Conservation (phyloP, 2,329 filamentous ascomycete species). For the Phaeosphaeria sp. region DNA sequence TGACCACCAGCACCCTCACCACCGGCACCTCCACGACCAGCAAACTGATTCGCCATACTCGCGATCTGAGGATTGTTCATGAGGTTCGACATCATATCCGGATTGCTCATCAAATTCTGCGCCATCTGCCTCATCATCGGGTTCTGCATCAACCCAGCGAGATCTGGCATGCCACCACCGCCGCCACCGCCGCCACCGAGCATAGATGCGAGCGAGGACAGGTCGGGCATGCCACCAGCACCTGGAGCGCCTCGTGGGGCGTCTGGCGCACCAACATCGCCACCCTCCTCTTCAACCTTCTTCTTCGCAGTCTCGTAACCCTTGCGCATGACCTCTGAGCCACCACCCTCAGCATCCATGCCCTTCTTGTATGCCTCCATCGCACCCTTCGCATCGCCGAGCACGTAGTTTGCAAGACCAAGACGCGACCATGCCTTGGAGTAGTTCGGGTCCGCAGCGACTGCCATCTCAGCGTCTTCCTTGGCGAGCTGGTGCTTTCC, state of each 20-base stretch:
- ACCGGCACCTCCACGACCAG: conserved; percentile 54
- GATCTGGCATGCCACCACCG: conserved; percentile 83
- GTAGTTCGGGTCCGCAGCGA: conserved; percentile 86
- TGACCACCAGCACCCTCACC: conserved; percentile 72
- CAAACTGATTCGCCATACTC: conserved; percentile 85
- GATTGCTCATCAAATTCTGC: conserved; percentile 96
- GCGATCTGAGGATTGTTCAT: conserved; percentile 92
- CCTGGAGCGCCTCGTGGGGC: conserved; percentile 43
- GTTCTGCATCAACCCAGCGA: conserved; percentile 69
- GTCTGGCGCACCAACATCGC: conserved; percentile 57
- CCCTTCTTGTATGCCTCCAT: conserved; percentile 95
- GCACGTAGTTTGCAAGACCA: conserved; percentile 87
- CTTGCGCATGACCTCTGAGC: conserved; percentile 96
- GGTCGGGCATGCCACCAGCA: conserved; percentile 81
- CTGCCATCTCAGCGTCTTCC: conserved; percentile 88
- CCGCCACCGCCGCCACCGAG: conserved; percentile 57
- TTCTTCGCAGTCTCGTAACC: conserved; percentile 93
- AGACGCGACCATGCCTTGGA: conserved; percentile 97
- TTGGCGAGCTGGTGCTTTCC: conserved; percentile 84
- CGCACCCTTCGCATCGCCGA: conserved; percentile 86
- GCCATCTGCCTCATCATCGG: conserved; percentile 99
- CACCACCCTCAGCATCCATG: conserved; percentile 93
- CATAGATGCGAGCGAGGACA: conserved; percentile 70
- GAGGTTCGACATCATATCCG: conserved; percentile 85
- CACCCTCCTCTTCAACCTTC: conserved; percentile 80